Percentiles rank a stretch among this genome's conserved stretches.
Conservation (phyloP, 176 grass and related monocot species). For the Elymus sibiricus region DNA sequence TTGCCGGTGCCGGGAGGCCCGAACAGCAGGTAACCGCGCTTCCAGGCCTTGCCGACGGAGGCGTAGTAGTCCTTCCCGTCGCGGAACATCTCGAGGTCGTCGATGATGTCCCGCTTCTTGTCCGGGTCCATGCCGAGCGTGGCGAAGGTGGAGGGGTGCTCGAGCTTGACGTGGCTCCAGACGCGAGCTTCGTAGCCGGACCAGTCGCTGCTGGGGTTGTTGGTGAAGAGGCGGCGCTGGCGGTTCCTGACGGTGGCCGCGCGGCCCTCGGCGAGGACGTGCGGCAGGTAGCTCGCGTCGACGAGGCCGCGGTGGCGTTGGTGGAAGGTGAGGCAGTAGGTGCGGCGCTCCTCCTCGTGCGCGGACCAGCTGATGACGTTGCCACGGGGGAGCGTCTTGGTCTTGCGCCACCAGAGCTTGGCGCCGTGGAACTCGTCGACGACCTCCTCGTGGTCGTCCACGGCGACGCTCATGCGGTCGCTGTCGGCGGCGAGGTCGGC, state of each 20-base stretch:
- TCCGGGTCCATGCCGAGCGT: slow-evolving; percentile 2
- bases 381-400: not conserved
- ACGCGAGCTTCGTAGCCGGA: not conserved
- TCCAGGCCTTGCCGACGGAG: slow-evolving; percentile 67
- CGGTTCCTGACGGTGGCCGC: slow-evolving; percentile 22
- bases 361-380: slow-evolving; percentile 18
- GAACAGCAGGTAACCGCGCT: slow-evolving; percentile 51
- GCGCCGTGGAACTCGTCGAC: slow-evolving; percentile 29
- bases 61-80: slow-evolving; percentile 20
- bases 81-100: slow-evolving; percentile 13
- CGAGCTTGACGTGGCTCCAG: slow-evolving; percentile 14
- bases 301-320: slow-evolving; percentile 21
- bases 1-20: slow-evolving; percentile 59
- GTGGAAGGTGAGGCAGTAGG: slow-evolving; percentile 29
- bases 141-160: slow-evolving; percentile 14
- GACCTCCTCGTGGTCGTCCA: slow-evolving; percentile 47
- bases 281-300: slow-evolving; percentile 30
- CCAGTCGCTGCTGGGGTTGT: slow-evolving; percentile 26
- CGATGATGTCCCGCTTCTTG: not conserved
- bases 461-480: slow-evolving; percentile 35
- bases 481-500: slow-evolving; percentile 23
- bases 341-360: not conserved
- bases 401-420: slow-evolving; percentile 40
- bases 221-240: slow-evolving; percentile 47
- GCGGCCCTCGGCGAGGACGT: slow-evolving; percentile 40